Evolutionary conservation across 495 filamentous ascomycete genomes (phyloP).

Genomic region (Tuber calosporum): DNA sequence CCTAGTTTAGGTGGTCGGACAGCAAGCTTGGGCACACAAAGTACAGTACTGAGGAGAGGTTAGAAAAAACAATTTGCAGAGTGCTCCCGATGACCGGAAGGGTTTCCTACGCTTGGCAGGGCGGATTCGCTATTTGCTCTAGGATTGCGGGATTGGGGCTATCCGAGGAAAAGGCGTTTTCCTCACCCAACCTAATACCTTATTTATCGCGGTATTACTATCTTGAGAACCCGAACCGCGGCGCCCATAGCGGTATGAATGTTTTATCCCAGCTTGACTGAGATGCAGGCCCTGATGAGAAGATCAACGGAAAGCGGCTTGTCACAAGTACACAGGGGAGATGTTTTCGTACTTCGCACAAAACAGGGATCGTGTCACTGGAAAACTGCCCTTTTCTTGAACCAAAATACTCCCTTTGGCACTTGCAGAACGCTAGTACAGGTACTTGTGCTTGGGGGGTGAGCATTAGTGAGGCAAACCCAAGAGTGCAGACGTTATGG

Average conservation of each 20-base stretch:
- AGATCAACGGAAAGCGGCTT: background rate
- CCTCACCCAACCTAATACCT: too few species aligned
- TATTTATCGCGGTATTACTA: background rate
- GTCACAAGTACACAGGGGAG: too few species aligned
- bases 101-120: background rate
- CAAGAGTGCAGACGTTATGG: too few species aligned
- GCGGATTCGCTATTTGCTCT: background rate
- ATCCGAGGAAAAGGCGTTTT: too few species aligned
- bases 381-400: too few species aligned
- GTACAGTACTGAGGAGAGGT: background rate
- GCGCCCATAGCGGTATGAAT: background rate
- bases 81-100: background rate
- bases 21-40: background rate
- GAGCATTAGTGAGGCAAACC: too few species aligned
- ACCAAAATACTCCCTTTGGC: too few species aligned
- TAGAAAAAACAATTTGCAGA: background rate
- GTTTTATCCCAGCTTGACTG: background rate
- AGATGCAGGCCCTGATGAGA: background rate
- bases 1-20: background rate
- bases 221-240: background rate
- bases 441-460: too few species aligned
- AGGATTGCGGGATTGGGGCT: background rate
- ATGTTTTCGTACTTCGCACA: too few species aligned
- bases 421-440: too few species aligned
- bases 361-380: too few species aligned